Conservation (phyloP, 2,329 filamentous ascomycete genomes). For the Ophiostoma australiae region DNA sequence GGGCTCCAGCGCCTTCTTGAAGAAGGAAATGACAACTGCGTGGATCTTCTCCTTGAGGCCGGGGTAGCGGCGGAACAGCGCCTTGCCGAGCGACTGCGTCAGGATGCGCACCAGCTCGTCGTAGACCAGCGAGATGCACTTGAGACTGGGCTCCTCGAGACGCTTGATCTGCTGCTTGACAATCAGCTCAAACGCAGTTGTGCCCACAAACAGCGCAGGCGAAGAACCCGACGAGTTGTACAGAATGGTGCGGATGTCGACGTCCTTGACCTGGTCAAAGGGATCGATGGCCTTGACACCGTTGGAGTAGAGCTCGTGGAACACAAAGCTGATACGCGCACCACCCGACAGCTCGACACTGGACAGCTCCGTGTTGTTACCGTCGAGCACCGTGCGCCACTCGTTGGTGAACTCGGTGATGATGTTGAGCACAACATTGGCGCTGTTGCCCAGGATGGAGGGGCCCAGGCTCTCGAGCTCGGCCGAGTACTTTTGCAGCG, state of each 20-base stretch:
- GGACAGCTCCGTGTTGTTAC: slow-evolving; percentile 93
- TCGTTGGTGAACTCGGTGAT: slow-evolving; percentile 99
- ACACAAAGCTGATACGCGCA: slow-evolving; percentile 97
- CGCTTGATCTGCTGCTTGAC: slow-evolving; percentile 98
- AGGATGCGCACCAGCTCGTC: slow-evolving; percentile 96
- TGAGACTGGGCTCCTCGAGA: slow-evolving; percentile 90
- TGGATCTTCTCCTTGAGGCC: slow-evolving; percentile 95
- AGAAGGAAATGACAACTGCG: slow-evolving; percentile 83
- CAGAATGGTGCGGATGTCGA: slow-evolving; percentile 92
- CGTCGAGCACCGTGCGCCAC: slow-evolving; percentile 91
- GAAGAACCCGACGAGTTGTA: slow-evolving; percentile 99
- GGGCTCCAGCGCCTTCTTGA: slow-evolving; percentile 97
- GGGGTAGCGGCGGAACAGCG: slow-evolving; percentile 90
- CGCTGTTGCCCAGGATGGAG: slow-evolving; percentile 90
- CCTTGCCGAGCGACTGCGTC: slow-evolving; percentile 80
- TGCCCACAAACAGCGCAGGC: slow-evolving; percentile 92
- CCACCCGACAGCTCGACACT: slow-evolving; percentile 92
- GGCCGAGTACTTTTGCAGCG: slow-evolving; percentile 80
- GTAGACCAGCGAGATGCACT: slow-evolving; percentile 95
- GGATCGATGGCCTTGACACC: slow-evolving; percentile 97
- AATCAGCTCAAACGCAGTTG: slow-evolving; percentile 95
- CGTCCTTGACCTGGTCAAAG: slow-evolving; percentile 95
- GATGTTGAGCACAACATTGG: slow-evolving; percentile 95
- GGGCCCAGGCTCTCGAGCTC: slow-evolving; percentile 83
- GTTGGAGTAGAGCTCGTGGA: slow-evolving; percentile 97